Evolutionary conservation across 148 eudicot species (phyloP).

Genomic region (Limonium bicolor): DNA sequence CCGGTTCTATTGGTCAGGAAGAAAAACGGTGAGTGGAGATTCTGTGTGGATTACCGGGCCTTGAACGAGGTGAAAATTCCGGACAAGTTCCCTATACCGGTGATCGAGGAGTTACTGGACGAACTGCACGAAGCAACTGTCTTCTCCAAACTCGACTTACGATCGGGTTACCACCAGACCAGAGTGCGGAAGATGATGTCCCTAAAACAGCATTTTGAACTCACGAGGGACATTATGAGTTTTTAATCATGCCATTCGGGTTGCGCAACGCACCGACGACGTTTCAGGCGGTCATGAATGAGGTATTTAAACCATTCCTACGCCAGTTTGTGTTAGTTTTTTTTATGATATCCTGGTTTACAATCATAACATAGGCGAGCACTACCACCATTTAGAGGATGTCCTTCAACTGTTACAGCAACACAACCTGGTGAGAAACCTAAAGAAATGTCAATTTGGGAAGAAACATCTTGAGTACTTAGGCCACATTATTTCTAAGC

Average conservation of each 20-base stretch:
- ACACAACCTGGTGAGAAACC: neutral
- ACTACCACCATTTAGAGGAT: neutral
- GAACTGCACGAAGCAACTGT: neutral
- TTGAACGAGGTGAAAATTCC: neutral
- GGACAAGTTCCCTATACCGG: neutral
- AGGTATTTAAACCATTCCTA: neutral
- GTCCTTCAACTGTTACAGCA: neutral
- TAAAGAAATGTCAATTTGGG: neutral
- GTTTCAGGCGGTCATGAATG: neutral
- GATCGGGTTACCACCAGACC: neutral
- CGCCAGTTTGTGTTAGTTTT: neutral
- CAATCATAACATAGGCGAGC: neutral
- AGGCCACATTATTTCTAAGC: neutral
- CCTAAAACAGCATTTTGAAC: neutral
- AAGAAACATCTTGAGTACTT: neutral
- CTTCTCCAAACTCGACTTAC: neutral
- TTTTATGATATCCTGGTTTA: neutral
- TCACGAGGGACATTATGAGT: neutral
- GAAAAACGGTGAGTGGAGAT: neutral
- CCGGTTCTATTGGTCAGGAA: neutral
- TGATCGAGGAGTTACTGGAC: neutral
- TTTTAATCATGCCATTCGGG: neutral
- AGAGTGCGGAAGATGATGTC: neutral
- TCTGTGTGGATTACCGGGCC: neutral
- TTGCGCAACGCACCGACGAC: neutral